A percentile compares a stretch with the other conserved stretches of the same genome.
phyloP scores from a whole-genome alignment of 208 protist species.

The Giardia muris region DNA sequence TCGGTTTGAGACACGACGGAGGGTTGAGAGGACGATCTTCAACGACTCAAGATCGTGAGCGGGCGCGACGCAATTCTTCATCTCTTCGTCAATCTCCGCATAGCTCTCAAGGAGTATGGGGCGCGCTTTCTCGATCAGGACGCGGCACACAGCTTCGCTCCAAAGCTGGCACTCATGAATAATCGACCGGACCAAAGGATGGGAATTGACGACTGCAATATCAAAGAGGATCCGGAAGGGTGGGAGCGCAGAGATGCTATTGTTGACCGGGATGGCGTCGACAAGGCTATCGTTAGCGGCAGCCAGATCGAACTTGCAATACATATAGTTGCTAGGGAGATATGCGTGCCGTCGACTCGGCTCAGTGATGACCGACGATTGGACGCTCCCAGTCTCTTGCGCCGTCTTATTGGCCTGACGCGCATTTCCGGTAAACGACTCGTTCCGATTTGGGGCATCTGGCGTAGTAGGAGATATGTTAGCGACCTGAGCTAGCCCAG shows the following conservation, averaged over 20 bases:
- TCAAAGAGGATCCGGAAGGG: neutral
- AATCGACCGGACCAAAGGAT: neutral
- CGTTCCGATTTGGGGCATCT: neutral
- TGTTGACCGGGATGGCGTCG: neutral
- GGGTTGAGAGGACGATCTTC: neutral
- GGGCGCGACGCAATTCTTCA: neutral
- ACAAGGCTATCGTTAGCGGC: neutral
- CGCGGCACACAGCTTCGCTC: neutral
- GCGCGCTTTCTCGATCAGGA: neutral
- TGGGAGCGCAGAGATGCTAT: neutral
- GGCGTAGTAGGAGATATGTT: neutral
- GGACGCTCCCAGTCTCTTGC: neutral
- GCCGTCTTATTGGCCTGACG: neutral
- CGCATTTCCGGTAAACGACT: neutral
- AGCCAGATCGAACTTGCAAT: neutral
- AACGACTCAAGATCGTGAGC: neutral
- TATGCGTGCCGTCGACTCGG: neutral
- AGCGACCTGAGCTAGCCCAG: neutral
- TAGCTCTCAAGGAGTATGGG: neutral
- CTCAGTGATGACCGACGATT: neutral
- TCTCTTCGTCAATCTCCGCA: neutral
- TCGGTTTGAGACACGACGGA: neutral
- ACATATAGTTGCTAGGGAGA: neutral
- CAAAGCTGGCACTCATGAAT: constrained; percentile 21
- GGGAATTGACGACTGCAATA: neutral